Evolutionary conservation across 768 basidiomycete genomes (phyloP), one percentile per base, ranked within the genome.

Genomic region (Megacollybia marginata): DNA sequence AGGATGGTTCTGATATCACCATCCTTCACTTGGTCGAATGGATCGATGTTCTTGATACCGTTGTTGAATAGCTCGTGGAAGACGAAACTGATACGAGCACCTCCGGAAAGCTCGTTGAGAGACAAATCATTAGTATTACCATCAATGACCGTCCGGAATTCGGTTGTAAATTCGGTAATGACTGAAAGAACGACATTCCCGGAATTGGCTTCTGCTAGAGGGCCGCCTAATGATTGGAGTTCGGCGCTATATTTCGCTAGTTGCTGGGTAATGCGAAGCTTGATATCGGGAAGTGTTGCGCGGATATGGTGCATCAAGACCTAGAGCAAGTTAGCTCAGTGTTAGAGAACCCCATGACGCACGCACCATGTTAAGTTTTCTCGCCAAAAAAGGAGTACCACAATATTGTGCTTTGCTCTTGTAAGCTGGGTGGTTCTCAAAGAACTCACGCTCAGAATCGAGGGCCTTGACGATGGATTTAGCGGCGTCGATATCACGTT

Each of bases 221-320:
- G 72, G 11, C 96, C 96, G 52, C 96, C 96, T 32, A 99, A 83
- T 9, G 82, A 70, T 40, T 72, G 68, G 42, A 99, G 76, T 65
- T 99, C 96, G 1, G 82, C 73, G 51, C 79, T 90, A 74, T 78
- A 97, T 62, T 94, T 95, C 67, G 84, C 79, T 44, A 94, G 76
- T 59, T 97, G 92, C 53, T 86, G 78, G n/a, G 83, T 76, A 63
- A 99, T 98, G 58, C 94, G 84, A 13, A 83, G 79, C 72, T 99
- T 99, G 76, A 98, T 98, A 64, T 99, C 96, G 32, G 96, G 96
- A n/a, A 99, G 78, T 18, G 92, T 96, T 48, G 90, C 82, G 50
- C 91, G 89, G 65, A 99, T 97, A 69, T 99, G 96, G 68, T 96
- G 92, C 94, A 98, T 98, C 48, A 99, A 83, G 62, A 99, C 95